These are phyloP conservation scores for Gossypium mustelinum DNA, from an alignment of 345 rosid species.

Conservation along the genomic window DNA sequence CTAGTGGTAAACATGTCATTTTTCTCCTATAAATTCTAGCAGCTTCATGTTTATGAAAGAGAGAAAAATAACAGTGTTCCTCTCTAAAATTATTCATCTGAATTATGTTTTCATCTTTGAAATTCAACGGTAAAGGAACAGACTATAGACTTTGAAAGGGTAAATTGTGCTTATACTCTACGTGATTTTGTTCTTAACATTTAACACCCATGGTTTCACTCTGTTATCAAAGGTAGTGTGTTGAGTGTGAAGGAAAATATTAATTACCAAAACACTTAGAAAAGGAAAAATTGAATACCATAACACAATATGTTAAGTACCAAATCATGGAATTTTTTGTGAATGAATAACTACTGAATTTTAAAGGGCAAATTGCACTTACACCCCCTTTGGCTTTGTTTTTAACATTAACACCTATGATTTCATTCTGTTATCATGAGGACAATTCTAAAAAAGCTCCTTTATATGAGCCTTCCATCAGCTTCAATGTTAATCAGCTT, in stretches of 20 bases:
- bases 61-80: too few relatives aligned
- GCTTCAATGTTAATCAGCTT: too few relatives aligned
- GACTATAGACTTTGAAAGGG: not conserved
- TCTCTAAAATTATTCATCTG: too few relatives aligned
- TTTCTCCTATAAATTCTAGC: too few relatives aligned
- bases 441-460: too few relatives aligned
- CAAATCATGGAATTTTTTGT: not conserved
- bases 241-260: not conserved
- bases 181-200: not conserved
- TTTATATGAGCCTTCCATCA: too few relatives aligned
- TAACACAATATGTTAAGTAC: not conserved
- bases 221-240: not conserved
- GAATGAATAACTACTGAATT: not conserved
- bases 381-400: not conserved
- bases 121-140: not conserved
- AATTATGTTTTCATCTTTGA: too few relatives aligned
- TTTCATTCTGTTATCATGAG: not conserved
- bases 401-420: not conserved
- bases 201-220: not conserved
- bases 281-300: not conserved
- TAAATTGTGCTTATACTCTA: not conserved
- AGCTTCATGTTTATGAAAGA: too few relatives aligned
- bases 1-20: too few relatives aligned
- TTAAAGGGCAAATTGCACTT: not conserved
- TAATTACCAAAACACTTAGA: not conserved